phyloP scores from a whole-genome alignment of 1,139 yeast genomes.

The Yamadazyma dendronema region DNA sequence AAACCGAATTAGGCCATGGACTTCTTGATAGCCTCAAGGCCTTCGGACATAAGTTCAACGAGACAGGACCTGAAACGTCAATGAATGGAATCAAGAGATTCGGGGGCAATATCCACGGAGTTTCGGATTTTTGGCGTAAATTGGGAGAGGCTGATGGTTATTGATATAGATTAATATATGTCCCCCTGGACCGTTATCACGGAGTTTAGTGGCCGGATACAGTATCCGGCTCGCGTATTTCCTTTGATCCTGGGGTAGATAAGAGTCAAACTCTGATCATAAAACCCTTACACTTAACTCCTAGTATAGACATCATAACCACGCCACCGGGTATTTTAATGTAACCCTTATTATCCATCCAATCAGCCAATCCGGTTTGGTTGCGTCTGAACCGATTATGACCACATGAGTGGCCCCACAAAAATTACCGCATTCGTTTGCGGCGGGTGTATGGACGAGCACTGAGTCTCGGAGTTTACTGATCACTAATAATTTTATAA shows the following conservation, averaged over 20 bases:
- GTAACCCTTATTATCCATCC: too few species aligned
- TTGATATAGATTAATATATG: too few species aligned
- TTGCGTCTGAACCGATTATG: too few species aligned
- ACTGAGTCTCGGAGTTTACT: slow-evolving; percentile 8
- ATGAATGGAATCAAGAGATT: slow-evolving; percentile 41
- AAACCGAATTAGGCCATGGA: slow-evolving; percentile 22
- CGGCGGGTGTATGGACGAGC: too few species aligned
- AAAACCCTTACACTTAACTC: too few species aligned
- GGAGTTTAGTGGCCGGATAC: not conserved
- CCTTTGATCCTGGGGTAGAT: not conserved
- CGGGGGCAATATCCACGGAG: slow-evolving; percentile 30
- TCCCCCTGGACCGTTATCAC: not conserved
- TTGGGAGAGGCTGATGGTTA: slow-evolving; percentile 43
- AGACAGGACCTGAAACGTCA: slow-evolving; percentile 40
- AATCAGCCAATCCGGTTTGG: too few species aligned
- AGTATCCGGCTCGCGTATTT: not conserved
- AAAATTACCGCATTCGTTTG: slow-evolving; percentile 6
- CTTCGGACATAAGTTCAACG: slow-evolving; percentile 29
- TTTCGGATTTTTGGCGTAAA: slow-evolving; percentile 47
- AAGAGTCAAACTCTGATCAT: too few species aligned
- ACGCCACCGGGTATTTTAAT: too few species aligned
- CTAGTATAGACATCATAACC: too few species aligned
- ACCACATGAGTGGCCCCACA: slow-evolving; percentile 7
- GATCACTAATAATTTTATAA: slow-evolving; percentile 2
- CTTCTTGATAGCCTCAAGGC: slow-evolving; percentile 16